Conservation (phyloP, 2,329 filamentous ascomycete species). For the Hypoxylon sp. region DNA sequence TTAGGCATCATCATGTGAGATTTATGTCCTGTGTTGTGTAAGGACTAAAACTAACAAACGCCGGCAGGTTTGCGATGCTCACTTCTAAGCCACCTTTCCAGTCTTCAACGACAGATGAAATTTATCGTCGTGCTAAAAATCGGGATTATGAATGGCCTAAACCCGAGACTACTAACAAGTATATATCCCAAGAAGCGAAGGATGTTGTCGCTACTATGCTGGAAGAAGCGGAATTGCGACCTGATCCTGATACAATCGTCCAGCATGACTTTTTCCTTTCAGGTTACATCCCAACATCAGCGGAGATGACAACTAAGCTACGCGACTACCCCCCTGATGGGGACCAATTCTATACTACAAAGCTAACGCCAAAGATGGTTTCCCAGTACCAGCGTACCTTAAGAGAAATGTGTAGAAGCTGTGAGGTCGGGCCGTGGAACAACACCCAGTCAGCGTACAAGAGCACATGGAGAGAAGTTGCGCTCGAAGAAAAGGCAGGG, state of each 20-base stretch:
- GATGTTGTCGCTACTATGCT: slow-evolving; percentile 83
- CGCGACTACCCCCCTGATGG: slow-evolving; percentile 71
- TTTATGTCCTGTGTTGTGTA: background rate
- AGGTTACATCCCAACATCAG: slow-evolving; percentile 77
- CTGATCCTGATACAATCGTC: slow-evolving; percentile 83
- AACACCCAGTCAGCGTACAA: slow-evolving; percentile 64
- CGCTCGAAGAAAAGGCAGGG: slow-evolving; percentile 76
- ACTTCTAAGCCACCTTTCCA: slow-evolving; percentile 98
- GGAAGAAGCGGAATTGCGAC: slow-evolving; percentile 80
- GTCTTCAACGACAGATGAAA: slow-evolving; percentile 88
- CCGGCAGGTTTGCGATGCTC: slow-evolving; percentile 88
- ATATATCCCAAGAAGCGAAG: slow-evolving; percentile 82
- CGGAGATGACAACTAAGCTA: slow-evolving; percentile 72
- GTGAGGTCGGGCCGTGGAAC: slow-evolving; percentile 71
- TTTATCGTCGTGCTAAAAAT: slow-evolving; percentile 79
- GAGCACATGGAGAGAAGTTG: slow-evolving; percentile 76
- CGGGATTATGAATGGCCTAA: slow-evolving; percentile 86
- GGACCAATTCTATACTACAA: slow-evolving; percentile 70
- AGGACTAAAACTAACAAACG: slow-evolving; percentile 42
- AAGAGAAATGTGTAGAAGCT: slow-evolving; percentile 70
- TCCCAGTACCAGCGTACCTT: slow-evolving; percentile 67
- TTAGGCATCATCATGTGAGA: slow-evolving; percentile 94
- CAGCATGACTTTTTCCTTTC: slow-evolving; percentile 84
- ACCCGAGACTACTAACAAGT: slow-evolving; percentile 74
- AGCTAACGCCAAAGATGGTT: slow-evolving; percentile 63